Base-by-base conservation (phyloP, 495 filamentous ascomycete species). In the Darksidea phi region DNA sequence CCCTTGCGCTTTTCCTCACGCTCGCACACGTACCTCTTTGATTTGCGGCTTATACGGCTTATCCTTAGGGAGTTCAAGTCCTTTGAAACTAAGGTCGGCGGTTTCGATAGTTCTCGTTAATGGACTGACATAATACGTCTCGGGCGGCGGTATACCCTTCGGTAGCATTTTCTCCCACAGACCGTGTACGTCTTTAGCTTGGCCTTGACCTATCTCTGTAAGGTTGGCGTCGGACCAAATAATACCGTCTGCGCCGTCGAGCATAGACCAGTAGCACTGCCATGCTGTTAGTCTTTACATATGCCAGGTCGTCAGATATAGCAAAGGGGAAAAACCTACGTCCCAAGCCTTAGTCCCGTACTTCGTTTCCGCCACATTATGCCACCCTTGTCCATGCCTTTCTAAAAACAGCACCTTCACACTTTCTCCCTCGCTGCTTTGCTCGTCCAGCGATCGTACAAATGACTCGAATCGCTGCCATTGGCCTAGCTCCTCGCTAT, bases 331-430 rank as follows among this genome's bases (percentile, higher is more conserved):
- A 43, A 23, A 10, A 59, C 70, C 13, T 61, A 71, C 71, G 61
- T 76, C 67, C 74, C 74, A 76, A 42, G 67, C 70, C 21, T 41
- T 15, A 0, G 70, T 76, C 23, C 73, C 74, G 54, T 75, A 73
- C 36, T 68, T 67, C 2, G 59, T 46, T 61, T 76, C 70, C 0
- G 64, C 74, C 48, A 74, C 71, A 54, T 76, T 76, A 45, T 72
- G 74, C 42, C 60, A 69, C 1, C 74, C 74, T 54, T 76, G 70
- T 6, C 73, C 74, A 61, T 76, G 74, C 1, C 74, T 50, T 18
- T 67, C 74, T 5, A 73, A 25, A 49, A 72, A 71, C 42, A 76
- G 24, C 6, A 76, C 63, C 46, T 74, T 75, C 45, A 66, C 71
- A 0, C 47, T 41, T 0, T 61, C 58, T 5, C 54, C 67, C 6